A percentile compares a stretch with the other conserved stretches of the same genome.
Conservation (phyloP, 495 filamentous ascomycete genomes). For the Amphirosellinia nigrospora region DNA sequence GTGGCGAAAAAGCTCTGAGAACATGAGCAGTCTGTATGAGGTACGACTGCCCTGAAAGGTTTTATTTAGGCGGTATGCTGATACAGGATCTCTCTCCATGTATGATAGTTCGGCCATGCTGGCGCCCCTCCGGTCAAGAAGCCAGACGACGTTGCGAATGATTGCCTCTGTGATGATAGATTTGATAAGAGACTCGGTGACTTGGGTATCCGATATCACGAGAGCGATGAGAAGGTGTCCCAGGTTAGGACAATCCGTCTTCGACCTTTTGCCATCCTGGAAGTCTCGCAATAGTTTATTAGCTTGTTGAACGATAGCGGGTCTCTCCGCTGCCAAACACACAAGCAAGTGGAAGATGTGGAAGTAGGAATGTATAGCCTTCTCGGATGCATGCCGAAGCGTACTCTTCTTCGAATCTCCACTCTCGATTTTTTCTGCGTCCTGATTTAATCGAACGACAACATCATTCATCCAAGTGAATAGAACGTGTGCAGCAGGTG, state of each 20-base stretch:
- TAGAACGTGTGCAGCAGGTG: slow-evolving; percentile 40
- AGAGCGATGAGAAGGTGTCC: slow-evolving; percentile 55
- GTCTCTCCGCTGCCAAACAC: slow-evolving; percentile 42
- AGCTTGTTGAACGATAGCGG: slow-evolving; percentile 35
- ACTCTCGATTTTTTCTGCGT: slow-evolving; percentile 13
- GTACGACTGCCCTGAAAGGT: slow-evolving; percentile 55
- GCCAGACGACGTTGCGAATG: slow-evolving; percentile 59
- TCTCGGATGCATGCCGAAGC: slow-evolving; percentile 56
- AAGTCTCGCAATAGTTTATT: slow-evolving; percentile 46
- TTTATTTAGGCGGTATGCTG: slow-evolving; percentile 53
- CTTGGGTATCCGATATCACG: slow-evolving; percentile 51
- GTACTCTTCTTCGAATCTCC: slow-evolving; percentile 40
- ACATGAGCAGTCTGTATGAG: slow-evolving; percentile 60
- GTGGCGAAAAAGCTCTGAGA: slow-evolving; percentile 55
- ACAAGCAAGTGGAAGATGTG: slow-evolving; percentile 60
- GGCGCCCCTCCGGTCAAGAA: slow-evolving; percentile 50
- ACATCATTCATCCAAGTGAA: slow-evolving; percentile 60
- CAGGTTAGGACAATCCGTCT: slow-evolving; percentile 53
- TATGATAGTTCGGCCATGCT: slow-evolving; percentile 53
- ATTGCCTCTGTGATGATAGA: slow-evolving; percentile 56
- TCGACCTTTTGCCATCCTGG: slow-evolving; percentile 45
- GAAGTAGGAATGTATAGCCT: slow-evolving; percentile 61
- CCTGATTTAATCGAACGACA: slow-evolving; percentile 54
- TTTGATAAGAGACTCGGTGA: slow-evolving; percentile 48
- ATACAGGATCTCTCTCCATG: slow-evolving; percentile 48